Evolutionary conservation across 495 filamentous ascomycete species (phyloP).

Genomic region (Penicillium daleae): DNA sequence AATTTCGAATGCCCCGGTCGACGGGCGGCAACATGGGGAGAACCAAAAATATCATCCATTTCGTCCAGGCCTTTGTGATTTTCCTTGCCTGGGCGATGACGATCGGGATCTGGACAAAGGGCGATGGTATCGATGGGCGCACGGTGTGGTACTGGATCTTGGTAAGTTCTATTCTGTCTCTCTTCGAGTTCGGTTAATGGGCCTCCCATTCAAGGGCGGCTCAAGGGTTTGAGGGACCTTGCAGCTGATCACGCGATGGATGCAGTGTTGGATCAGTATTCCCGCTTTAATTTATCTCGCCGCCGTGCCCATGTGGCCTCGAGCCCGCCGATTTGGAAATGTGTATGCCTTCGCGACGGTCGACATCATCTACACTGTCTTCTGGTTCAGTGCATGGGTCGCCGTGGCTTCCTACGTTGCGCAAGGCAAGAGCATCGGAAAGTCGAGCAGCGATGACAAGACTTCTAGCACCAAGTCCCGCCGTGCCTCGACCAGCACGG

Average conservation of each 20-base stretch:
- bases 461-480: slow-evolving; percentile 19
- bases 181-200: neutral
- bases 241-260: slow-evolving; percentile 21
- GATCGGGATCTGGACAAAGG: slow-evolving; percentile 71
- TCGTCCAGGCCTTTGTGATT: slow-evolving; percentile 64
- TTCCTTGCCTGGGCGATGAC: slow-evolving; percentile 74
- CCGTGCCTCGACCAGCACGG: slow-evolving; percentile 25
- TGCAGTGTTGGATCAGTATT: slow-evolving; percentile 81
- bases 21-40: slow-evolving; percentile 44
- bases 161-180: slow-evolving; percentile 58
- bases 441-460: slow-evolving; percentile 15
- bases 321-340: slow-evolving; percentile 76
- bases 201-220: neutral
- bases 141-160: slow-evolving; percentile 76
- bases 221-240: neutral
- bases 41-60: slow-evolving; percentile 54
- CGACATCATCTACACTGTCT: slow-evolving; percentile 71
- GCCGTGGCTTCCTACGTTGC: slow-evolving; percentile 72
- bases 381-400: slow-evolving; percentile 87
- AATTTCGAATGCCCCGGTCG: slow-evolving; percentile 36
- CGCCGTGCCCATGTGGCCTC: slow-evolving; percentile 82
- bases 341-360: slow-evolving; percentile 79
- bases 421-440: slow-evolving; percentile 49
- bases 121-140: slow-evolving; percentile 65
- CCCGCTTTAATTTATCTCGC: slow-evolving; percentile 83